These are phyloP conservation scores for Fusarium tupiense DNA, from an alignment of 2,329 filamentous ascomycete genomes.

Conservation along the genomic window DNA sequence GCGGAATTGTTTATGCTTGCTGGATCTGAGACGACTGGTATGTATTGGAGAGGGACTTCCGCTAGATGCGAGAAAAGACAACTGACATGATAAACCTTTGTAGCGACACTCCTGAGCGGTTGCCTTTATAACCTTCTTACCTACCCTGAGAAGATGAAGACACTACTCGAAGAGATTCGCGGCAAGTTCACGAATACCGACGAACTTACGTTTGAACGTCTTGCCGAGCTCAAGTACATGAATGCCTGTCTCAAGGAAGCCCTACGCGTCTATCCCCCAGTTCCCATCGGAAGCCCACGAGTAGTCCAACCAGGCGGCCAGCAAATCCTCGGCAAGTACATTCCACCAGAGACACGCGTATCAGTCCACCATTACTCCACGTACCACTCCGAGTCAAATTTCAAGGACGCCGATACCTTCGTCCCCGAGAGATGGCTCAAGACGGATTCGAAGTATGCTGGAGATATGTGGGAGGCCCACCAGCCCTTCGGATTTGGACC, in stretches of 20 bases:
- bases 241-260: slow-evolving; percentile 10
- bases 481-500: slow-evolving; percentile 7
- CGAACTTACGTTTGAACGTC: background rate
- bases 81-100: background rate
- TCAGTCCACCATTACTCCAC: slow-evolving; percentile 20
- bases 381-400: slow-evolving; percentile 9
- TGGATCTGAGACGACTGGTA: slow-evolving; percentile 21
- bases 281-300: slow-evolving; percentile 10
- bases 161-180: background rate
- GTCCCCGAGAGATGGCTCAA: slow-evolving; percentile 8
- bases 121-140: slow-evolving; percentile 1
- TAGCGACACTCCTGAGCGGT: slow-evolving; percentile 4
- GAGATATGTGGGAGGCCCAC: slow-evolving; percentile 2
- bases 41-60: fast-evolving
- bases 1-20: slow-evolving; percentile 22
- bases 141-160: background rate
- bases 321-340: slow-evolving; percentile 6
- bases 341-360: background rate
- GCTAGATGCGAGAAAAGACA: background rate
- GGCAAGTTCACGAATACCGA: background rate
- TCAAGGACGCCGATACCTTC: background rate
- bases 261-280: background rate
- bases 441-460: background rate
- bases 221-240: background rate
- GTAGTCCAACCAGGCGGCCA: background rate